Percentiles rank a stretch among this genome's conserved stretches.
Evolutionary conservation across 1,284 basidiomycete genomes (phyloP).

Genomic region (Heliocybe sulcata): DNA sequence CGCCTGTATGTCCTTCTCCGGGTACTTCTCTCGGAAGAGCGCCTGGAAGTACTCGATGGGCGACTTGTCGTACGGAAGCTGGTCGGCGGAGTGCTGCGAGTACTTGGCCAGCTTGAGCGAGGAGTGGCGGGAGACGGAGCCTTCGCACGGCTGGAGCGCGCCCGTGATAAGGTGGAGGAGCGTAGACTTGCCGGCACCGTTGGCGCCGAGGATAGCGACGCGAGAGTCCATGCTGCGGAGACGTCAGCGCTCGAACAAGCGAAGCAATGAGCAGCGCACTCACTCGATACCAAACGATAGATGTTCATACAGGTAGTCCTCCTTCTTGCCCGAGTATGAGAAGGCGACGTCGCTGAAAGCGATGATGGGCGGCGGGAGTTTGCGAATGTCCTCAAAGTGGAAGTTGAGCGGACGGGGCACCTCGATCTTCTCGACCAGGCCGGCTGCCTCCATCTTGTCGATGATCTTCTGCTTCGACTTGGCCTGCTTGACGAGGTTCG

Average conservation of each 20-base stretch:
- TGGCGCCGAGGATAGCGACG: constrained; percentile 96
- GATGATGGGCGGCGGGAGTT: constrained; percentile 95
- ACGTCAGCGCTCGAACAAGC: constrained; percentile 5
- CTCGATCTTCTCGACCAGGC: constrained; percentile 89
- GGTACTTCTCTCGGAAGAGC: constrained; percentile 79
- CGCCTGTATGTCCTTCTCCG: constrained; percentile 89
- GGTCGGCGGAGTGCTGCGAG: constrained; percentile 98
- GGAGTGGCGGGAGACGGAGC: constrained; percentile 85
- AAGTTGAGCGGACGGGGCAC: constrained; percentile 71
- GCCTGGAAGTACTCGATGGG: constrained; percentile 94
- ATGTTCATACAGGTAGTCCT: constrained; percentile 85
- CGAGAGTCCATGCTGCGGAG: constrained; percentile 83
- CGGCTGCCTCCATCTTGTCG: constrained; percentile 99
- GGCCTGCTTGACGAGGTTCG: constrained; percentile 97
- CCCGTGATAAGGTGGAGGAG: constrained; percentile 94
- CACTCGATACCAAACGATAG: constrained; percentile 94
- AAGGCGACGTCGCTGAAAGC: constrained; percentile 95
- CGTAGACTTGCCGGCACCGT: constrained; percentile 98
- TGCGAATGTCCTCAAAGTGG: constrained; percentile 94
- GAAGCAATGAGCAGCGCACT: constrained; percentile 21
- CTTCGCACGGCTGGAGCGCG: constrained; percentile 73
- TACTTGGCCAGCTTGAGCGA: constrained; percentile 94
- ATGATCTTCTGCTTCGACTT: constrained; percentile 99
- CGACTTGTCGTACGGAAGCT: constrained; percentile 89
- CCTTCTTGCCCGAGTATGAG: constrained; percentile 85